These are phyloP conservation scores for Cercis canadensis DNA, from an alignment of 306 rosid species.

Conservation along the genomic window DNA sequence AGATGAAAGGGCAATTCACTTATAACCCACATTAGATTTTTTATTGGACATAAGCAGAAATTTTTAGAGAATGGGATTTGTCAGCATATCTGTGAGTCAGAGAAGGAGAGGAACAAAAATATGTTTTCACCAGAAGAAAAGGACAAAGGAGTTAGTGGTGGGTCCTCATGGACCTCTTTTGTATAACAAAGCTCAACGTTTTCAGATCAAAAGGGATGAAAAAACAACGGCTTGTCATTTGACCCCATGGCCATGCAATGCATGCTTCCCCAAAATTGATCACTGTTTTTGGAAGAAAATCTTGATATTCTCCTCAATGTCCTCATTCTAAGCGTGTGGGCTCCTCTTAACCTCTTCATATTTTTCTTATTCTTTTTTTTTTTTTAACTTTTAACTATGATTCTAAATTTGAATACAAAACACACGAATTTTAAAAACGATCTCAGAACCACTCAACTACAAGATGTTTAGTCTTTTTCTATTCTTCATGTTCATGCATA, in stretches of 20 bases:
- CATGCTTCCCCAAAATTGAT: background rate
- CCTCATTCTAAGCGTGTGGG: constrained; percentile 62
- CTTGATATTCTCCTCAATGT: constrained; percentile 34
- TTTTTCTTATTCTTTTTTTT: too few species aligned
- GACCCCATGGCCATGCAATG: too few species aligned
- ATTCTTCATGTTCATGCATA: too few species aligned
- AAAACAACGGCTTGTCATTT: constrained; percentile 42
- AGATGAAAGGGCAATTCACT: too few species aligned
- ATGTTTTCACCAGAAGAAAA: background rate
- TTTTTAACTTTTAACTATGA: too few species aligned
- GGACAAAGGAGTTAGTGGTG: constrained; percentile 57
- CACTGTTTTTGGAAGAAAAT: constrained; percentile 32
- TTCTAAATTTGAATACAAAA: too few species aligned
- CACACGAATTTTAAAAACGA: too few species aligned
- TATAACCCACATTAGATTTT: background rate
- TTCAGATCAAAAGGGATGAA: constrained; percentile 39
- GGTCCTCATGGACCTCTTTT: constrained; percentile 53
- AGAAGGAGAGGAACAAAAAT: constrained; percentile 36
- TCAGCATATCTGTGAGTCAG: constrained; percentile 41
- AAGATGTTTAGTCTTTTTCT: too few species aligned
- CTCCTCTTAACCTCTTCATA: constrained; percentile 47
- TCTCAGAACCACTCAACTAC: too few species aligned
- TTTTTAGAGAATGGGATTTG: background rate
- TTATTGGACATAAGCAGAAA: background rate
- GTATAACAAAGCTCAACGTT: constrained; percentile 27